Evolutionary conservation across 2,329 filamentous ascomycete species (phyloP).

Genomic region (Xylaria sp.): DNA sequence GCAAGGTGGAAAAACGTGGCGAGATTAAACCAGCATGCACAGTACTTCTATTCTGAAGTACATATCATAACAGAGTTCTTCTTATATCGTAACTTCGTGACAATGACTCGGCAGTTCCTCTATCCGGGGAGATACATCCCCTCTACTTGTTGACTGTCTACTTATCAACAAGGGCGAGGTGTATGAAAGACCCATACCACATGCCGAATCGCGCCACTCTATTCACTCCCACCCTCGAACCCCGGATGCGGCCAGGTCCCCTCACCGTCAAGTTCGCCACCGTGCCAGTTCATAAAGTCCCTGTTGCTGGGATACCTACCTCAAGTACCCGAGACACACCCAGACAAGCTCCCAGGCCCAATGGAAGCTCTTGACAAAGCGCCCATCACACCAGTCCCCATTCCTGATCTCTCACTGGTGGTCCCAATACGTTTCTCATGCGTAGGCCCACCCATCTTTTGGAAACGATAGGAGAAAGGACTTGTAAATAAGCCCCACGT

Average conservation of each 20-base stretch:
- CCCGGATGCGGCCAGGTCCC: neutral
- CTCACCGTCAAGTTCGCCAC: constrained; percentile 11
- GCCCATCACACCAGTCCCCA: neutral
- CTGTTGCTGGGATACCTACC: constrained; percentile 2
- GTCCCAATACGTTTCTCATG: constrained; percentile 7
- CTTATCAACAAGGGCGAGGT: neutral
- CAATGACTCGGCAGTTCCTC: neutral
- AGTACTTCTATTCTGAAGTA: neutral
- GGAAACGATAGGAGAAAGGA: neutral
- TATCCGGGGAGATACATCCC: neutral
- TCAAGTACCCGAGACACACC: constrained; percentile 6
- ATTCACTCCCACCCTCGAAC: neutral
- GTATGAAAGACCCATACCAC: neutral
- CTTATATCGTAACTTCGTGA: neutral
- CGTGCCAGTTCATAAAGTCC: neutral
- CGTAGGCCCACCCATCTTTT: constrained; percentile 14
- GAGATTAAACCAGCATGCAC: neutral
- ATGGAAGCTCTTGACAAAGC: neutral
- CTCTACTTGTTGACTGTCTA: neutral
- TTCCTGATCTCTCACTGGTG: constrained; percentile 2
- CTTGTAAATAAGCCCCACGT: constrained; percentile 10
- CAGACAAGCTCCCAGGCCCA: neutral
- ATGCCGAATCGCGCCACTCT: neutral
- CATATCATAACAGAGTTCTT: neutral
- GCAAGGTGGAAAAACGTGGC: neutral